Base-by-base conservation (phyloP, 2,329 filamentous ascomycete species). In the Colletotrichum orbiculare region DNA sequence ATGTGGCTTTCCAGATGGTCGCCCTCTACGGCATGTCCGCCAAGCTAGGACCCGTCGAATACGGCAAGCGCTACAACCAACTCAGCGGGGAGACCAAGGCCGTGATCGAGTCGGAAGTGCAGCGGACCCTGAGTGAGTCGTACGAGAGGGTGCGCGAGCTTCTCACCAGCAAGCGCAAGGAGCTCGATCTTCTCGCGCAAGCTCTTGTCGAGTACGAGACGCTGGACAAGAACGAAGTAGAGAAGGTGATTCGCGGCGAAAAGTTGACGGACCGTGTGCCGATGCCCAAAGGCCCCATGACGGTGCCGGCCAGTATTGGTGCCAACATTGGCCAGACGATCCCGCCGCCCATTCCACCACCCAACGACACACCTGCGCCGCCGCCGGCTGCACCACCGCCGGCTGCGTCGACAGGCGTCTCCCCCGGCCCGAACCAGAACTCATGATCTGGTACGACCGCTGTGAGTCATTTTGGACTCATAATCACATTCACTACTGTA, bases 201-300 rank as follows among this genome's bases (percentile, higher is more conserved):
- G 96, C 94, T 6, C 85, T 99, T 9, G 89, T 99, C 39, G 90
- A 97, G 77, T 98, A 97, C 77, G 96, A 99, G 82, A 97, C 94
- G 0, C 81, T 99, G 55, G 91, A 91, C 76, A 92, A 91, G 77
- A 89, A 91, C 3, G 96, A 99, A 77, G 96, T 98, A 68, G 89
- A 94, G 77, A 93, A 91, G 81, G 92, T 98, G 6, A 89, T 99
- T 68, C 88, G 87, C 56, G 96, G 96, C 41, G 93, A 97, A 79
- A 90, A 91, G 74, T 82, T 99, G 42, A 83, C 89, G 1, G 85
- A 87, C 49, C 92, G 92, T 66, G 79, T 92, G 54, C 85, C 84
- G 66, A 81, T 95, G 13, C 93, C 93, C 0, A 79, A 77, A 63
- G 79, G 79, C 4, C 78, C 79, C 1, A 64, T 81, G 72, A 73